Base-by-base conservation (phyloP, 2,329 filamentous ascomycete species). In the Fusarium robinianum region DNA sequence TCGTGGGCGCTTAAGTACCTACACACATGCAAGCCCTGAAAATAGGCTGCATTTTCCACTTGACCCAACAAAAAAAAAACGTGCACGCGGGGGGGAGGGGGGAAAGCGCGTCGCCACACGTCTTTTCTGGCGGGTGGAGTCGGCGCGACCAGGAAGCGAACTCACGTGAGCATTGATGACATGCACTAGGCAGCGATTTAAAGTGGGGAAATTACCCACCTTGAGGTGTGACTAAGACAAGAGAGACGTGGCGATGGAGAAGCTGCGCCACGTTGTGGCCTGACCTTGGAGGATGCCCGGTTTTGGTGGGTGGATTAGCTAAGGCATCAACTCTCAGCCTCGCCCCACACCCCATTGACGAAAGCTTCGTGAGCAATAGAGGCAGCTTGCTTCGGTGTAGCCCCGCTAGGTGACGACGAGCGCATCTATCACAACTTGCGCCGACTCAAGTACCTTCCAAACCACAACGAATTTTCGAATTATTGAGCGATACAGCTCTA, bases 61-160 rank as follows among this genome's bases (percentile, higher is more conserved):
- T 38, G 37, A 43, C 38, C 18, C 19, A 43, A 43, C 12, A 25
- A 18, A 12, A 14, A 15, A 41, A 31, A 42, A 35, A 42, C 38
- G 46, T 48, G 51, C 51, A 54, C 51, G 51, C 34, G 43, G 40
- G 25, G 36, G 8, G 24, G 11, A 25, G 39, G 33, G 35, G 40
- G 52, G 52, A 52, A 45, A 37, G 27, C 52, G 52, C 52, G 52
- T 55, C 33, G 52, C 52, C 52, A 56, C 51, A 49, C 50, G 47
- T 46, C 49, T 52, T 45, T 42, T 39, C 31, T n/a, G n/a, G 40
- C 37, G 49, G 52, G 44, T 49, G 25, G 27, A 43, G 34, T 50
- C 51, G 57, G 62, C 67, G 66, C 67, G 67, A 66, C 41, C 42
- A 37, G 53, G 57, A 60, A 63, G 57, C 67, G 67, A 63, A 47